Percentiles rank a stretch among this genome's conserved stretches.
These are phyloP conservation scores for Trypanosoma congolense DNA, from an alignment of 208 protist genomes.

Conservation along the genomic window DNA sequence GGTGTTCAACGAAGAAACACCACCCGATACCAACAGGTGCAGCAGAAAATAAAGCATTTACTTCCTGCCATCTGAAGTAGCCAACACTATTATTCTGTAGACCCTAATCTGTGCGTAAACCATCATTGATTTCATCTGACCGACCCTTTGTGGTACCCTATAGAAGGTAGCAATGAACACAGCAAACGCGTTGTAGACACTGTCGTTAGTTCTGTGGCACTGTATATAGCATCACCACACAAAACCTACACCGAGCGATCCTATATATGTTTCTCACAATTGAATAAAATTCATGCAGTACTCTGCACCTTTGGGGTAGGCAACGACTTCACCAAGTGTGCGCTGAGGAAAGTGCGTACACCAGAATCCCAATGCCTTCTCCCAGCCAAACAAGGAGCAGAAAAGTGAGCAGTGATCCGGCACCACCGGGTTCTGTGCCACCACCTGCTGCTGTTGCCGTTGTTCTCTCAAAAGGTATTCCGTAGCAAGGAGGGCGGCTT, in stretches of 20 bases:
- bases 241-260: background rate
- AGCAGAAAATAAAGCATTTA: no score
- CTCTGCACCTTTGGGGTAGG: slow-evolving; percentile 31
- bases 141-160: no score
- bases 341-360: slow-evolving; percentile 27
- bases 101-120: no score
- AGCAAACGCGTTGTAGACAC: no score
- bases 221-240: background rate
- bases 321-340: slow-evolving; percentile 26
- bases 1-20: no score
- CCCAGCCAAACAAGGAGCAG: slow-evolving; percentile 47
- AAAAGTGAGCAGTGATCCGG: slow-evolving; percentile 30
- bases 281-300: slow-evolving; percentile 23
- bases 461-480: slow-evolving; percentile 19
- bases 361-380: slow-evolving; percentile 36
- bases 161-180: no score
- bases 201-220: no score
- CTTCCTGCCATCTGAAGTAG: no score
- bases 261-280: background rate
- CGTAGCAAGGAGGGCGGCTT: slow-evolving; percentile 26
- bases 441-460: background rate
- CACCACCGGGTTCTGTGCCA: slow-evolving; percentile 4
- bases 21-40: no score
- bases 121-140: no score
- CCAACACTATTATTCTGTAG: no score